A percentile compares a stretch with the other conserved stretches of the same genome.
Evolutionary conservation across 2,329 filamentous ascomycete species (phyloP).

Genomic region (Apiospora kogelbergensis): DNA sequence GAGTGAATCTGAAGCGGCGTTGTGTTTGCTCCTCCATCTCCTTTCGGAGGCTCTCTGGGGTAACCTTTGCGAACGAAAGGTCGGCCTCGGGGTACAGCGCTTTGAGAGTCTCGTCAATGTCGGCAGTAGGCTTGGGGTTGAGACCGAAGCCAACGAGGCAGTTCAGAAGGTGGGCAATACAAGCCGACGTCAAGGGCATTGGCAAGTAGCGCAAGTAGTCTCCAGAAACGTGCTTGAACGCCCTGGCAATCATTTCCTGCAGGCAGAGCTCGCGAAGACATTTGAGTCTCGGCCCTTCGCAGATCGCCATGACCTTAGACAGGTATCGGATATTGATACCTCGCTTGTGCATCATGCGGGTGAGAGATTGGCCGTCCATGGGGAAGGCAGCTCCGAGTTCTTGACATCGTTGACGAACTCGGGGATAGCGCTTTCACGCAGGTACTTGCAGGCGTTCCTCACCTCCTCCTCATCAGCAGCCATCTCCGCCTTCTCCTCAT

Average conservation of each 20-base stretch:
- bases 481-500: slow-evolving; percentile 84
- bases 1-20: slow-evolving; percentile 73
- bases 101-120: slow-evolving; percentile 73
- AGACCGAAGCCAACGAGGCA: slow-evolving; percentile 79
- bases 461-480: slow-evolving; percentile 86
- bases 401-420: slow-evolving; percentile 82
- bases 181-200: slow-evolving; percentile 74
- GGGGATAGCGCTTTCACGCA: slow-evolving; percentile 78
- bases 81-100: slow-evolving; percentile 79
- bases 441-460: slow-evolving; percentile 75
- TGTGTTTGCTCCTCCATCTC: slow-evolving; percentile 72
- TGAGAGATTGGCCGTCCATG: slow-evolving; percentile 94
- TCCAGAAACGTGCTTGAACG: slow-evolving; percentile 90
- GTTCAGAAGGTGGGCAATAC: slow-evolving; percentile 86
- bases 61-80: slow-evolving; percentile 76
- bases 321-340: slow-evolving; percentile 97
- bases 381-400: slow-evolving; percentile 92
- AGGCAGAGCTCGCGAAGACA: slow-evolving; percentile 75
- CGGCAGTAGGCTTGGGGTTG: slow-evolving; percentile 75
- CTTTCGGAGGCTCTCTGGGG: slow-evolving; percentile 67
- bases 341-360: slow-evolving; percentile 87
- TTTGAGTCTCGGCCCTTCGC: slow-evolving; percentile 69
- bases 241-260: slow-evolving; percentile 93
- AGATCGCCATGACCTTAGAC: slow-evolving; percentile 75
- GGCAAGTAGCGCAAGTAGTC: slow-evolving; percentile 78